Base-by-base conservation (phyloP, 164 flowering plant species). In the Houttuynia cordata region DNA sequence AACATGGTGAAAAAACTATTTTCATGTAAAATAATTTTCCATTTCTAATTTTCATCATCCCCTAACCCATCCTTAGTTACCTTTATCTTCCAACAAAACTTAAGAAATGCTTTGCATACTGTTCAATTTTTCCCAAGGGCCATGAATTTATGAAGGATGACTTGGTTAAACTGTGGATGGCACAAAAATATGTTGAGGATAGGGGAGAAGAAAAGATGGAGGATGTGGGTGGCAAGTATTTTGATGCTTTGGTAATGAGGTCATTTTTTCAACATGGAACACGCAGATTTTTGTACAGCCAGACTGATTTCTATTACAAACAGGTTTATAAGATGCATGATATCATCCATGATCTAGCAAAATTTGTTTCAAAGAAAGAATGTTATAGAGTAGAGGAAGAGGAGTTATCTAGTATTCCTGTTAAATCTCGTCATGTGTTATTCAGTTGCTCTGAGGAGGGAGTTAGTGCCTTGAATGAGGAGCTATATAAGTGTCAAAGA, bases 61-160 rank as follows among this genome's bases (percentile, higher is more conserved):
- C n/a, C n/a, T n/a, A n/a, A n/a, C n/a, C n/a, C n/a, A n/a, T n/a
- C n/a, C n/a, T n/a, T n/a, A 67, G 71, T 22, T 64, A 68, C 40
- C 24, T 64, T 9, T 54, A 68, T 30, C 54, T 72, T 13, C 71
- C 71, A 4, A 40, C 52, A 41, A 51, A 47, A 50, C 34, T 71
- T 20, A 71, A 58, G 39, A 58, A 23, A 30, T 66, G 71, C 23
- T 68, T 72, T 58, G 60, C 61, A 7, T 72, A 57, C 58, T 72
- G 75, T 59, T 68, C 66, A 0, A 24, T 72, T 13, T 72, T 67
- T 58, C 71, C 71, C 0, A 72, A 68, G 51, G 58, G 61, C 19
- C 40, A 58, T 24, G 20, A n/a, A 1, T 58, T 68, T 47, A 17
- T 24, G 23, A 64, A 64, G 54, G 63, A 61, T 34, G n/a, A 23